Conservation (phyloP, 106 monocot genomes). For the Alisma plantagoaquatica region DNA sequence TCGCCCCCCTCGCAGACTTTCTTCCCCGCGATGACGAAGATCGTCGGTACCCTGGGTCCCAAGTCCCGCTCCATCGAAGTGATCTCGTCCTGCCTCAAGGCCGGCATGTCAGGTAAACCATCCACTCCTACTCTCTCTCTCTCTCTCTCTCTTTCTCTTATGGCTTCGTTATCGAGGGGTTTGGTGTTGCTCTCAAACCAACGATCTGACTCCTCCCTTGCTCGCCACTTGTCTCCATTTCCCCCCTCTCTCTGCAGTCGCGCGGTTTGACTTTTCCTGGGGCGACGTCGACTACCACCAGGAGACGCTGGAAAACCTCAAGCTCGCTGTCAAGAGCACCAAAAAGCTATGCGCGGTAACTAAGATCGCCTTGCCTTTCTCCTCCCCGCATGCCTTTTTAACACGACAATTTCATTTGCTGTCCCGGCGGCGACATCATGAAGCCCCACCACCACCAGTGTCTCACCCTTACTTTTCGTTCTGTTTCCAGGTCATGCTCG, state of each 20-base stretch:
- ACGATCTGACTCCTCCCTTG: too few relatives aligned
- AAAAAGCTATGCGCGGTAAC: conserved; percentile 96
- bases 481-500: conserved; percentile 15
- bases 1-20: conserved; percentile 42
- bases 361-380: too few relatives aligned
- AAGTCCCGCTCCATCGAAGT: conserved; percentile 79
- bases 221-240: not conserved
- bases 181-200: too few relatives aligned
- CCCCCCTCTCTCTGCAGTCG: conserved; percentile 31
- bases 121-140: not conserved
- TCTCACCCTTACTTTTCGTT: not conserved
- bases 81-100: conserved; percentile 90
- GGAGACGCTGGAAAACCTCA: conserved; percentile 87
- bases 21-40: conserved; percentile 98
- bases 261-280: conserved; percentile 97
- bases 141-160: not conserved
- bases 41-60: conserved; percentile 94
- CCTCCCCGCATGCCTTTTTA: too few relatives aligned
- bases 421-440: not conserved
- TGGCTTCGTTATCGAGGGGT: not conserved
- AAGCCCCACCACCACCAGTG: too few relatives aligned
- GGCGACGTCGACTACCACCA: conserved; percentile 86
- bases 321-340: conserved; percentile 78
- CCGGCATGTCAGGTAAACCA: conserved; percentile 84
- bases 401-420: too few relatives aligned